Evolutionary conservation across 352 stramenopile genomes (phyloP).

Genomic region (Elongisporangium undulatum): DNA sequence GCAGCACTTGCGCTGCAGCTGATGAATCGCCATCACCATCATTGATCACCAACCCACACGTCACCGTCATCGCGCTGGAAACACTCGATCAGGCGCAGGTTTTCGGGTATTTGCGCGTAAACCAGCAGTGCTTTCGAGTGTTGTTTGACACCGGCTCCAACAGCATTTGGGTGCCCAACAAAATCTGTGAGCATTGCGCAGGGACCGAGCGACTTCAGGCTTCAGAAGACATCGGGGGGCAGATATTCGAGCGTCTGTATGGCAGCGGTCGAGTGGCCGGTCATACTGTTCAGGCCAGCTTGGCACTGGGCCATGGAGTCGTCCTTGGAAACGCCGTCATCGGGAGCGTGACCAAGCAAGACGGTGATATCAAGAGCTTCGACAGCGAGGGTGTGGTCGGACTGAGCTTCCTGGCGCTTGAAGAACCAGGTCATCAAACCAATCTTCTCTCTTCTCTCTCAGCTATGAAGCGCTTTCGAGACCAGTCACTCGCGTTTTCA

Average conservation of each 20-base stretch:
- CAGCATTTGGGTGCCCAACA: constrained; percentile 56
- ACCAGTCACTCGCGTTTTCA: not conserved
- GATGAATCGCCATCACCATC: not conserved
- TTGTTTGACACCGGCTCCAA: constrained; percentile 80
- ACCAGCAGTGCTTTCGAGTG: constrained; percentile 56
- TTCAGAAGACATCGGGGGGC: not conserved
- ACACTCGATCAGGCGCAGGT: constrained; percentile 79
- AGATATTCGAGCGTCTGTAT: not conserved
- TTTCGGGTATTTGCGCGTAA: constrained; percentile 52
- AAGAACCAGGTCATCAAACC: constrained; percentile 35
- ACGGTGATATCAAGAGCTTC: constrained; percentile 19
- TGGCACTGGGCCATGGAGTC: not conserved
- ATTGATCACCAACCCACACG: not conserved
- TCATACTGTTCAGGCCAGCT: not conserved
- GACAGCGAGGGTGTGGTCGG: constrained; percentile 64
- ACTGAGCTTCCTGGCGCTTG: constrained; percentile 42
- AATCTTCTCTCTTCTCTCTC: constrained; percentile 19
- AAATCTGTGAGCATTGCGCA: not conserved
- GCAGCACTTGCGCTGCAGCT: not conserved
- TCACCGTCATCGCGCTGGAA: constrained; percentile 35
- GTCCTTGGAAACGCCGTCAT: not conserved
- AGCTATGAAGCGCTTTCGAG: constrained; percentile 15
- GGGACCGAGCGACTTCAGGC: not conserved
- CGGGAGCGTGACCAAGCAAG: not conserved
- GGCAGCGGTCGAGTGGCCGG: not conserved